Percentiles rank a stretch among this genome's conserved stretches.
Conservation (phyloP, 176 grass and related monocot species). For the Carex cristatella region DNA sequence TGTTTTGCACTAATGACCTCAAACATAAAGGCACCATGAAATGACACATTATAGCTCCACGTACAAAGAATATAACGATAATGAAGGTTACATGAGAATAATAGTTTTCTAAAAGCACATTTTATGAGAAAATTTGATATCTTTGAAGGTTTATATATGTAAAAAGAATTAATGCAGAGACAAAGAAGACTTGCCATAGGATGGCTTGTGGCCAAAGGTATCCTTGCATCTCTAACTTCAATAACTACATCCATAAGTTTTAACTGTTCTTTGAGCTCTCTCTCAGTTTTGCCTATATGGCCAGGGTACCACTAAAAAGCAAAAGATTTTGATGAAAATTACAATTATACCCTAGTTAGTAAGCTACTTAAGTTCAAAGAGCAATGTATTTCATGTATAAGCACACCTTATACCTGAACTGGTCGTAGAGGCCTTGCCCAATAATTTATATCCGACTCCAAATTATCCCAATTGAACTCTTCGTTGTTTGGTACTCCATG, state of each 20-base stretch:
- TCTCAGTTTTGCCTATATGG: conserved; percentile 99
- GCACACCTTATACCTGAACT: conserved; percentile 85
- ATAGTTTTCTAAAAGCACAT: not conserved
- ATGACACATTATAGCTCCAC: not conserved
- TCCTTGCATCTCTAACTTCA: conserved; percentile 88
- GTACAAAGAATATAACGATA: not conserved
- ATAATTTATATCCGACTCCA: conserved; percentile 85
- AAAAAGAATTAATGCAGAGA: not conserved
- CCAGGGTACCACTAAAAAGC: conserved; percentile 90
- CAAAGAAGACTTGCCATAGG: conserved; percentile 52
- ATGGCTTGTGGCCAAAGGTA: conserved; percentile 89
- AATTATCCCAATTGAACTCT: conserved; percentile 53
- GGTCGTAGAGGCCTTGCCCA: conserved; percentile 78
- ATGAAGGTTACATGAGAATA: conserved; percentile 10
- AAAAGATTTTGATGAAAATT: conserved; percentile 1
- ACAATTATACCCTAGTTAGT: not conserved
- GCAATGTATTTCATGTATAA: conserved; percentile 20
- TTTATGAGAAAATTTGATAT: not conserved
- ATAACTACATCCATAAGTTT: conserved; percentile 99
- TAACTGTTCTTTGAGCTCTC: conserved; percentile 79
- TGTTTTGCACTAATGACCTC: not conserved
- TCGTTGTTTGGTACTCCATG: conserved; percentile 24
- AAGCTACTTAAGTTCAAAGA: not conserved
- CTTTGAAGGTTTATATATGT: not conserved
- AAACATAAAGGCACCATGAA: not conserved